Evolutionary conservation across 2,329 filamentous ascomycete genomes (phyloP), one percentile per base, ranked within the genome.

Genomic region (Trichoderma asperellum): DNA sequence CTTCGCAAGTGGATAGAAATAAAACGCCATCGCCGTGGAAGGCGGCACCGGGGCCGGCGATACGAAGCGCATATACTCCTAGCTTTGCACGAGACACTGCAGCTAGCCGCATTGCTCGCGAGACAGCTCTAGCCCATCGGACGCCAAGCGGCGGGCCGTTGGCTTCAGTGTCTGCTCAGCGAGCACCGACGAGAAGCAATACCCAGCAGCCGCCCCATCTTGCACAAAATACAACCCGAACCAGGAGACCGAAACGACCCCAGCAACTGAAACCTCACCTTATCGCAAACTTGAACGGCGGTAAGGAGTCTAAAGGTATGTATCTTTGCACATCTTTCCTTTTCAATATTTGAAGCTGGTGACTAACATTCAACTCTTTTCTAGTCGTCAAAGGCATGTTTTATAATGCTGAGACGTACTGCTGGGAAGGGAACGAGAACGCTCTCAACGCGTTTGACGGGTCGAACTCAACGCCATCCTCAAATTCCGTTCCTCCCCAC

Each of bases 401-500:
- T 67, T 99, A 97, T 79, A 98, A 99, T 76, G 93, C 96, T 7
- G 84, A 87, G 34, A 92, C 92, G 10, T 96, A 90, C 76, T 87
- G 89, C 61, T 99, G 96, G 96, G 96, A 99, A 83, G 96, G 96
- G 64, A 99, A 99, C 75, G 96, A 99, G 78, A 95, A 93, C 74
- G 91, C 87, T 40, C 83, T 97, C 65, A 87, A 87, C 72, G 88
- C 89, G 5, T 99, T 99, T 79, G 94, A 97, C 66, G 79, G 85
- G 67, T 82, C 89, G 6, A 78, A 82, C 7, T 83, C 87, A 1
- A 86, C 87, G 2, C 86, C 88, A 2, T 85, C 85, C 0, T 84
- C 84, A 11, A 72, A 75, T 3, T 73, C 77, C 21, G 71, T 72
- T 5, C 71, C 73, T 6, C 77, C 83, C 0, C 84, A 84, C 2